Evolutionary conservation across 352 stramenopile genomes (phyloP).

Genomic region (Phytophthora pluvialis): DNA sequence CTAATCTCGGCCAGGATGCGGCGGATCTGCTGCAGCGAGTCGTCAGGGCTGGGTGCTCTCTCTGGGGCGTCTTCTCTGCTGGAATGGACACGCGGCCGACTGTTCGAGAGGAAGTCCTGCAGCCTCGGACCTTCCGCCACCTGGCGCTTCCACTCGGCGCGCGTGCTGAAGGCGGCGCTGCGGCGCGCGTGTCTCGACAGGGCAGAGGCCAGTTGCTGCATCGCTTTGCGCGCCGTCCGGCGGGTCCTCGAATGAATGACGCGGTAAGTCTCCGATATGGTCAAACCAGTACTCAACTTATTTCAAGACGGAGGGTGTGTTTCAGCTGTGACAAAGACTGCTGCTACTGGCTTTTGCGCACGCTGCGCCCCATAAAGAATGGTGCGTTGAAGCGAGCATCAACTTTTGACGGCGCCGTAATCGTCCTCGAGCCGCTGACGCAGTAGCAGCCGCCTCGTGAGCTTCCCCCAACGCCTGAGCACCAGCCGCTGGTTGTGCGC

Average conservation of each 20-base stretch:
- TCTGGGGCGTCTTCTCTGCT: slow-evolving; percentile 6
- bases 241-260: slow-evolving; percentile 1
- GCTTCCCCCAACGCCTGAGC: slow-evolving; percentile 64
- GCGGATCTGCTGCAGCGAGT: slow-evolving; percentile 50
- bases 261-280: neutral
- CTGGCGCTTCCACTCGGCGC: slow-evolving; percentile 41
- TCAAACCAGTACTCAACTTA: neutral
- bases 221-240: slow-evolving; percentile 1
- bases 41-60: slow-evolving; percentile 1
- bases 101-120: slow-evolving; percentile 41
- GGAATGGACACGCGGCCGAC: neutral
- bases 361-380: neutral
- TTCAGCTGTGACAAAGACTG: too few relatives aligned
- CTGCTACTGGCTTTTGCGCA: neutral
- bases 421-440: slow-evolving; percentile 78
- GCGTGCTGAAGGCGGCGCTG: slow-evolving; percentile 24
- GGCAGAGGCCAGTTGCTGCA: slow-evolving; percentile 15
- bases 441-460: slow-evolving; percentile 73
- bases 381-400: slow-evolving; percentile 15
- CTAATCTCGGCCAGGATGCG: slow-evolving; percentile 48
- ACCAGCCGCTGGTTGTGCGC: slow-evolving; percentile 65
- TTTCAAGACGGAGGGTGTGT: slow-evolving; percentile 2
- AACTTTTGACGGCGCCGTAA: slow-evolving; percentile 58
- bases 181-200: neutral
- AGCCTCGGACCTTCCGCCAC: slow-evolving; percentile 41